phyloP scores from a whole-genome alignment of 352 stramenopile genomes.

The Saprolegnia diclina region DNA sequence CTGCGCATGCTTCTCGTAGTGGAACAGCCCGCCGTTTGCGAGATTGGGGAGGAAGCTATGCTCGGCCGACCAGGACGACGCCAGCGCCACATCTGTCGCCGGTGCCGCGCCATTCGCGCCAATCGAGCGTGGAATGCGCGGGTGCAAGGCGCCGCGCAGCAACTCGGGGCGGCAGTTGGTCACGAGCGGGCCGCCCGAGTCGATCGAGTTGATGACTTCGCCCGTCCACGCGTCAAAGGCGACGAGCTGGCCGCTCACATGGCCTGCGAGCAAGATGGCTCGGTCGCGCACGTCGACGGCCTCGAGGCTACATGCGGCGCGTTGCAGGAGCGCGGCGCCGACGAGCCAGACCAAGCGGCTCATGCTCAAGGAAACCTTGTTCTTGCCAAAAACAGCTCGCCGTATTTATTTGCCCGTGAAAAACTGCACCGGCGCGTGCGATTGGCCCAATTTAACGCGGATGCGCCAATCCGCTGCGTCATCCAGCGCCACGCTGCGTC shows the following conservation, averaged over 20 bases:
- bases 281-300: constrained; percentile 2
- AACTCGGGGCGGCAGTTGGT: constrained; percentile 29
- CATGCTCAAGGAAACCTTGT: neutral
- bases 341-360: too few species aligned
- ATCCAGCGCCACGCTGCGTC: neutral
- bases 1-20: constrained; percentile 42
- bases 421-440: neutral
- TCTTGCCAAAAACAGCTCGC: neutral
- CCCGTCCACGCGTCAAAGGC: constrained; percentile 75
- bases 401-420: neutral
- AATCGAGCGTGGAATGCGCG: neutral
- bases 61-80: neutral
- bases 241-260: constrained; percentile 67
- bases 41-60: constrained; percentile 25
- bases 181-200: constrained; percentile 79
- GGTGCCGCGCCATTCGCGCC: neutral
- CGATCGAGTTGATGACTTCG: constrained; percentile 71
- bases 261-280: constrained; percentile 56
- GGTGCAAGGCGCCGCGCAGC: neutral
- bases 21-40: constrained; percentile 61
- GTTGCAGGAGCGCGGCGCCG: too few species aligned
- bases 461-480: neutral
- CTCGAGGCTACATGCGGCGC: neutral
- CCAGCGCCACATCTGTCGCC: constrained; percentile 15
- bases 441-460: neutral